phyloP scores from a whole-genome alignment of 1,139 yeast species.

The Zygotorulaspora mrakii region DNA sequence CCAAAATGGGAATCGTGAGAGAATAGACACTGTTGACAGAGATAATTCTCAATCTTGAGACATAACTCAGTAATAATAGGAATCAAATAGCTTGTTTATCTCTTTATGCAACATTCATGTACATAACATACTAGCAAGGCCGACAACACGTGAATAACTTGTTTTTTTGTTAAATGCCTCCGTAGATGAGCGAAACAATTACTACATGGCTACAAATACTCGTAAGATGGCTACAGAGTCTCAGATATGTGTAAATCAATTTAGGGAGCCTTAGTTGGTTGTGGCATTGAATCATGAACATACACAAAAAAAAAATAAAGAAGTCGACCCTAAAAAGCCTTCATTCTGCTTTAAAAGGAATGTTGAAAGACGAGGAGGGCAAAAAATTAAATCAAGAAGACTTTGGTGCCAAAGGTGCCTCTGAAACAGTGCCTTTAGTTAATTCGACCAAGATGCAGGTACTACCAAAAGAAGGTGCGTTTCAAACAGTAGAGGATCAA shows the following conservation, averaged over 20 bases:
- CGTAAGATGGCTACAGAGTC: too few species aligned
- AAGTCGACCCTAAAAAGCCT: slow-evolving; percentile 19
- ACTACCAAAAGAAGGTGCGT: slow-evolving; percentile 1
- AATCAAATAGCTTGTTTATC: too few species aligned
- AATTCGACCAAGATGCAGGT: neutral
- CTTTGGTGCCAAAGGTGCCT: neutral
- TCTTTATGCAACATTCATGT: too few species aligned
- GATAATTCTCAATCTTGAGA: neutral
- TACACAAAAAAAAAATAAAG: slow-evolving; percentile 15
- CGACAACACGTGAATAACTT: slow-evolving; percentile 1
- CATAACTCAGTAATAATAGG: too few species aligned
- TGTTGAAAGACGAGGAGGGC: slow-evolving; percentile 12
- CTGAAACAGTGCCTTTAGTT: neutral
- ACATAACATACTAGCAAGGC: too few species aligned
- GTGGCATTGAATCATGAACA: slow-evolving; percentile 8
- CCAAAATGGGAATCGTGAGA: slow-evolving; percentile 30
- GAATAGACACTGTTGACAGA: slow-evolving; percentile 33
- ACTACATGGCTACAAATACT: too few species aligned
- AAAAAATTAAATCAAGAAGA: slow-evolving; percentile 1
- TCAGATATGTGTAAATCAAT: too few species aligned
- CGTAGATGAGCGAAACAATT: neutral
- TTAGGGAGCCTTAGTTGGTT: neutral
- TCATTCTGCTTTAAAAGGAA: slow-evolving; percentile 27
- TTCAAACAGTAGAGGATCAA: neutral
- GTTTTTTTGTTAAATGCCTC: neutral